Percentiles rank a stretch among this genome's conserved stretches.
Evolutionary conservation across 108 stramenopile species (phyloP).

Genomic region (Nitzschia sp.): DNA sequence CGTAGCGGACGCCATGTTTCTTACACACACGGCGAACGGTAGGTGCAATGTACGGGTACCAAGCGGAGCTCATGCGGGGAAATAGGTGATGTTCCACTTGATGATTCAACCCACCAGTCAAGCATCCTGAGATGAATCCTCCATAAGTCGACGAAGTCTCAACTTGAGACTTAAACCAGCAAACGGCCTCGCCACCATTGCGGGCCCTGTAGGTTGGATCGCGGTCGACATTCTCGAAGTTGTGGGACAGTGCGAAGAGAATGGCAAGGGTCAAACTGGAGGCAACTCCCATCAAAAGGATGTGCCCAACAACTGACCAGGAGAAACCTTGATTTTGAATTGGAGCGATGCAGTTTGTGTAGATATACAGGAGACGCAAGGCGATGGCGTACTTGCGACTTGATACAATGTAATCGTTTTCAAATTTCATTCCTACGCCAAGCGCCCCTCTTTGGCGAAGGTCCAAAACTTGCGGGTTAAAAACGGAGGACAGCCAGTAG

Average conservation of each 20-base stretch:
- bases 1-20: constrained; percentile 92
- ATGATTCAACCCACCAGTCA: constrained; percentile 93
- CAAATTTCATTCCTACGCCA: constrained; percentile 67
- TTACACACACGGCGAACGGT: constrained; percentile 91
- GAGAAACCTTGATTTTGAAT: constrained; percentile 58
- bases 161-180: constrained; percentile 91
- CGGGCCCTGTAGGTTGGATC: constrained; percentile 61
- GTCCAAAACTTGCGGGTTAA: constrained; percentile 82
- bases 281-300: constrained; percentile 81
- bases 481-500: constrained; percentile 83
- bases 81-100: constrained; percentile 96
- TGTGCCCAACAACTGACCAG: constrained; percentile 38
- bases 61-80: constrained; percentile 88
- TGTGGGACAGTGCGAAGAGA: constrained; percentile 91
- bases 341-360: constrained; percentile 71
- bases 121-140: constrained; percentile 77
- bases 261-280: constrained; percentile 71
- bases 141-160: constrained; percentile 92
- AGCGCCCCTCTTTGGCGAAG: constrained; percentile 69
- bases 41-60: constrained; percentile 98
- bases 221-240: constrained; percentile 88
- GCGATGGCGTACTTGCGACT: constrained; percentile 68
- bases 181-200: constrained; percentile 72
- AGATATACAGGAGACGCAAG: constrained; percentile 65
- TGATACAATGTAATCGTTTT: constrained; percentile 70